Percentiles rank a stretch among this genome's conserved stretches.
Conservation (phyloP, 164 flowering plant genomes). For the Umbilicus rupestris region DNA sequence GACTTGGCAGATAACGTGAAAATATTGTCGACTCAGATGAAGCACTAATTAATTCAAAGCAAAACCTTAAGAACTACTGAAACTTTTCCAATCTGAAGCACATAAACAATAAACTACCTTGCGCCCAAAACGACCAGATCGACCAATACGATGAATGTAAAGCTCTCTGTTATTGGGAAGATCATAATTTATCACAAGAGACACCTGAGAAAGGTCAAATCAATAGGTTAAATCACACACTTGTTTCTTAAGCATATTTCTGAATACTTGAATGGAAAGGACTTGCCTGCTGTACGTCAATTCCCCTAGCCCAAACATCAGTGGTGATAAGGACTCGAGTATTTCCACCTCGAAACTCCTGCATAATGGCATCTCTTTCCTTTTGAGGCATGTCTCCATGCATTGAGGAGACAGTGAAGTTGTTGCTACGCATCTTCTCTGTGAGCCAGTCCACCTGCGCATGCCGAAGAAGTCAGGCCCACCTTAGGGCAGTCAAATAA, state of each 20-base stretch:
- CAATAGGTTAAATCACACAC: neutral
- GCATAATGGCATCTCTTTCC: slow-evolving; percentile 92
- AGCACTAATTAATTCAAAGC: too few species aligned
- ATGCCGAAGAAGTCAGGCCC: neutral
- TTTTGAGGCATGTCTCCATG: slow-evolving; percentile 99
- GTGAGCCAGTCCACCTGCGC: slow-evolving; percentile 80
- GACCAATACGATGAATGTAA: slow-evolving; percentile 94
- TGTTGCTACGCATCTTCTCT: slow-evolving; percentile 66
- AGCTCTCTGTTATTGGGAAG: slow-evolving; percentile 96
- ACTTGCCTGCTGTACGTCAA: slow-evolving; percentile 96
- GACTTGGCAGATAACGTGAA: neutral
- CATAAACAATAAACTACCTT: slow-evolving; percentile 48
- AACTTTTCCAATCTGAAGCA: neutral
- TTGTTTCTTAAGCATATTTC: neutral
- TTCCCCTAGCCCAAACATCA: slow-evolving; percentile 96
- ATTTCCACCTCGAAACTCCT: slow-evolving; percentile 60
- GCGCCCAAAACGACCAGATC: slow-evolving; percentile 98
- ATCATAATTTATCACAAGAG: slow-evolving; percentile 92
- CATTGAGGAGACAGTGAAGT: slow-evolving; percentile 88
- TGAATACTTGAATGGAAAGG: neutral
- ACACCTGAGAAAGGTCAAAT: slow-evolving; percentile 43
- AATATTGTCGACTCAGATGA: too few species aligned
- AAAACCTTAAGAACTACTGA: neutral
- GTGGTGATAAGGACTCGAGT: slow-evolving; percentile 91
- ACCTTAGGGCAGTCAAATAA: neutral